Percentiles rank a stretch among this genome's conserved stretches.
phyloP scores from a whole-genome alignment of 177 flowering plant species.

The Vitis hybrid region DNA sequence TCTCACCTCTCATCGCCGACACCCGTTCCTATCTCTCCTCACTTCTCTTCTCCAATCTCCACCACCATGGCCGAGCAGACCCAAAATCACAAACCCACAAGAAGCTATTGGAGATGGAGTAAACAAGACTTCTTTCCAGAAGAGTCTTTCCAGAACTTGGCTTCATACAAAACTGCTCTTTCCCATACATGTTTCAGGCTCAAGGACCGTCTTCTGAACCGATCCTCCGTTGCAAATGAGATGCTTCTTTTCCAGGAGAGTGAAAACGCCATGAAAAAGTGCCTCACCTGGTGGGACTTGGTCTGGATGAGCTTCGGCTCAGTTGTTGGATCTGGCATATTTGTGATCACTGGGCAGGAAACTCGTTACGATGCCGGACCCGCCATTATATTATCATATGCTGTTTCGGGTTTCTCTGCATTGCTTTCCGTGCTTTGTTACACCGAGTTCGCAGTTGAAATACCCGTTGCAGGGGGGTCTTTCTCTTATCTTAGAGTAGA shows the following conservation, averaged over 20 bases:
- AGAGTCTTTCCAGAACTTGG: slow-evolving; percentile 47
- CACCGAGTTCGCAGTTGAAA: slow-evolving; percentile 76
- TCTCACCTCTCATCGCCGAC: too few species aligned
- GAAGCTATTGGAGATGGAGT: slow-evolving; percentile 70
- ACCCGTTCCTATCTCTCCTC: too few species aligned
- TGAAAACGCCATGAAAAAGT: slow-evolving; percentile 50
- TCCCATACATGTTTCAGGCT: slow-evolving; percentile 56
- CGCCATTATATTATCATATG: slow-evolving; percentile 69
- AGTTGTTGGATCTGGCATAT: slow-evolving; percentile 88
- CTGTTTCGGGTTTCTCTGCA: slow-evolving; percentile 66
- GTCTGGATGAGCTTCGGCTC: slow-evolving; percentile 80
- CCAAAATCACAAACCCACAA: neutral
- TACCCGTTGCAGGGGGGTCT: slow-evolving; percentile 84
- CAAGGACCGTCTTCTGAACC: slow-evolving; percentile 57
- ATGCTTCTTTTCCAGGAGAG: slow-evolving; percentile 47
- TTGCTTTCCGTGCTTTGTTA: slow-evolving; percentile 77
- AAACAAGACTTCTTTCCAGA: slow-evolving; percentile 82
- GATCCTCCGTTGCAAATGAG: slow-evolving; percentile 66
- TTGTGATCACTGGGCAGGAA: slow-evolving; percentile 75
- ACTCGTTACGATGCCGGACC: slow-evolving; percentile 72
- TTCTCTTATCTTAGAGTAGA: slow-evolving; percentile 71
- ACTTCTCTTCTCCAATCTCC: too few species aligned
- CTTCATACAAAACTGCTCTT: slow-evolving; percentile 55
- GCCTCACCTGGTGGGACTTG: slow-evolving; percentile 91
- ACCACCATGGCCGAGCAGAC: too few species aligned